Base-by-base conservation (phyloP, 1,139 yeast species). In the Debaryomyces psychrophilus region DNA sequence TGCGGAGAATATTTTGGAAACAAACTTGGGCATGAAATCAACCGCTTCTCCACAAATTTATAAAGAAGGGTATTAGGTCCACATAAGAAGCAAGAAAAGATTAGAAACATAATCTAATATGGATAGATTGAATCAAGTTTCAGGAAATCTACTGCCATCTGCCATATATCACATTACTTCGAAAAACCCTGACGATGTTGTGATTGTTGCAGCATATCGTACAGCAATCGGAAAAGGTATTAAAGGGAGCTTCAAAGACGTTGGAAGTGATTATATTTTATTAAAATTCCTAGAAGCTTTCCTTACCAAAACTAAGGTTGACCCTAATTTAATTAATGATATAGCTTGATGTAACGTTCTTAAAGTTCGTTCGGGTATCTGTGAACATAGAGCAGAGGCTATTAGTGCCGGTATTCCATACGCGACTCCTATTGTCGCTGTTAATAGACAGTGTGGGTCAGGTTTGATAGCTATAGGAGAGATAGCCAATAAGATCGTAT, bases 391-490 rank as follows among this genome's bases (percentile, higher is more conserved):
- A 62, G 97, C 96, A 44, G 97, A 79, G 44, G 58, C 66, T 48
- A 71, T 75, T 57, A 73, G 79, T 44, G 76, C 79, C 22, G 79
- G 79, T 54, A 68, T 75, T 50, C 80, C 80, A 50, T 62, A 73
- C 61, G 69, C 83, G 7, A 77, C 85, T 26, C 92, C 96, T 11
- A 88, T 92, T 57, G 73, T 83, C 57, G 93, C 96, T 25, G 61
- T 92, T 55, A 92, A 92, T 76, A 83, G 98, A 71, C 97, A 90
- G 69, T 92, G 98, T 69, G 89, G 97, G 7, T 88, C 96, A 2
- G 97, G 97, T 40, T 76, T 92, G 58, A 87, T 90, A 79, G 95
- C 97, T 18, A 82, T 90, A 37, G 85, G 87, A 57, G 95, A 87
- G 64, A 81, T 92, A 61, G 96, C 97, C 59, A 88, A 87, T 73